A percentile compares a stretch with the other conserved stretches of the same genome.
phyloP scores from a whole-genome alignment of 2,329 filamentous ascomycete species.

The Fusarium nodosum region DNA sequence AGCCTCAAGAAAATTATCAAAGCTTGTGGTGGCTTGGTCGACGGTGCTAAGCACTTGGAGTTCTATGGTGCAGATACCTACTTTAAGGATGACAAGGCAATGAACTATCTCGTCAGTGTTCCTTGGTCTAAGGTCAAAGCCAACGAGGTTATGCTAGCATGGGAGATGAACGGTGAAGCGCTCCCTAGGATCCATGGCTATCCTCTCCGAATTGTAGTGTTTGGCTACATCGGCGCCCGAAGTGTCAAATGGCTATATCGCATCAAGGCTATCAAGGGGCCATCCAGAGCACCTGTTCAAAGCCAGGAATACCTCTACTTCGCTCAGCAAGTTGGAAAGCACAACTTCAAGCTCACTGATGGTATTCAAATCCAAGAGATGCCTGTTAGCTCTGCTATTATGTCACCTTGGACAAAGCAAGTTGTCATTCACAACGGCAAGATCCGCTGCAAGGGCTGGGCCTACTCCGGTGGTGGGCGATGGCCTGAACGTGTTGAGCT shows the following conservation, averaged over 20 bases:
- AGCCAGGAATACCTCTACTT: slow-evolving; percentile 77
- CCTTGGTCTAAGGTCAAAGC: slow-evolving; percentile 76
- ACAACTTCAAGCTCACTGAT: slow-evolving; percentile 70
- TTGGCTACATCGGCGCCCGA: slow-evolving; percentile 73
- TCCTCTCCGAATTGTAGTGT: slow-evolving; percentile 68
- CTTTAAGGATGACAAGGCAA: slow-evolving; percentile 74
- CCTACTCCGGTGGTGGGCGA: slow-evolving; percentile 69
- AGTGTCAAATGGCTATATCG: slow-evolving; percentile 74
- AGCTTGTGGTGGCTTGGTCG: slow-evolving; percentile 71
- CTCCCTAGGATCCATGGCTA: slow-evolving; percentile 76
- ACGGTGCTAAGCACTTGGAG: slow-evolving; percentile 72
- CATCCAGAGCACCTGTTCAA: slow-evolving; percentile 58
- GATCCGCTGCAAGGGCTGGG: slow-evolving; percentile 70
- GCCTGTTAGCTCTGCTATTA: slow-evolving; percentile 77
- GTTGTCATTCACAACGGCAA: slow-evolving; percentile 71
- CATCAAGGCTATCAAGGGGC: slow-evolving; percentile 62
- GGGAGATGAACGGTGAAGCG: slow-evolving; percentile 78
- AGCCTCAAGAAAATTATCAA: slow-evolving; percentile 79
- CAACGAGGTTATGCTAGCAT: slow-evolving; percentile 76
- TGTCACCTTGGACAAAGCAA: slow-evolving; percentile 72
- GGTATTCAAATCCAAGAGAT: slow-evolving; percentile 79
- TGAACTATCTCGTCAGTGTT: slow-evolving; percentile 75
- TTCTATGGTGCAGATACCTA: slow-evolving; percentile 80
- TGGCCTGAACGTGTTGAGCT: slow-evolving; percentile 75
- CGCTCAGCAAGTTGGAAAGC: slow-evolving; percentile 75